These are phyloP conservation scores for Fusarium domesticum DNA, from an alignment of 2,329 filamentous ascomycete species.

Conservation along the genomic window DNA sequence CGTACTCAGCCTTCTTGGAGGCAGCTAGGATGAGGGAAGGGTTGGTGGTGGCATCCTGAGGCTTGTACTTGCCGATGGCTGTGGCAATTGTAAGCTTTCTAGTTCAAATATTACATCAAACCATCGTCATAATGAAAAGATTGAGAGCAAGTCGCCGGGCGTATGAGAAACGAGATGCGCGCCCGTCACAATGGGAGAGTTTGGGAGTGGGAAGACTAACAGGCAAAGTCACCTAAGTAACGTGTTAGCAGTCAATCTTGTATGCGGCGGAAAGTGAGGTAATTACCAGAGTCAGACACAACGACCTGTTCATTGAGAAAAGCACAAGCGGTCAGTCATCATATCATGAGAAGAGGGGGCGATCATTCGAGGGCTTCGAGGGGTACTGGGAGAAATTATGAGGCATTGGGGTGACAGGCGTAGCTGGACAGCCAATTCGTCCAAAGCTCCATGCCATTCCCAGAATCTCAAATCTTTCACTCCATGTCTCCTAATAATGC, in stretches of 20 bases:
- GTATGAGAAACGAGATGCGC: conserved; percentile 4
- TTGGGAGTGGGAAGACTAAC: conserved; percentile 50
- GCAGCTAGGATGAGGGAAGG: conserved; percentile 97
- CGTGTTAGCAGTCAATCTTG: conserved; percentile 31
- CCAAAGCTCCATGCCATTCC: not conserved
- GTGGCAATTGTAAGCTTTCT: conserved; percentile 33
- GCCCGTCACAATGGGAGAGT: conserved; percentile 6
- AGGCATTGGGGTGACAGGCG: not conserved
- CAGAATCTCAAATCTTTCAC: not conserved
- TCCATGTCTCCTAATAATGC: conserved; percentile 6
- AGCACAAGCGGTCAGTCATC: conserved; percentile 25
- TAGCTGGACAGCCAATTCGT: not conserved
- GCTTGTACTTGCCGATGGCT: conserved; percentile 99
- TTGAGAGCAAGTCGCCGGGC: not conserved
- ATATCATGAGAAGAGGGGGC: conserved; percentile 3
- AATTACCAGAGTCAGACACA: conserved; percentile 91
- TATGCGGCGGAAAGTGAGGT: conserved; percentile 26
- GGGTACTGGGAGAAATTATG: not conserved
- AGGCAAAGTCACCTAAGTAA: conserved; percentile 68
- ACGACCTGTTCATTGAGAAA: conserved; percentile 61
- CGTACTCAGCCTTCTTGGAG: conserved; percentile 97
- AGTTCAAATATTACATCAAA: conserved; percentile 12
- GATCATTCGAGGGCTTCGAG: not conserved
- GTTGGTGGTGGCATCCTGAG: conserved; percentile 99
- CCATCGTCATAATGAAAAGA: conserved; percentile 9